Evolutionary conservation across 2,329 filamentous ascomycete genomes (phyloP).

Genomic region (Diplodia mutila): DNA sequence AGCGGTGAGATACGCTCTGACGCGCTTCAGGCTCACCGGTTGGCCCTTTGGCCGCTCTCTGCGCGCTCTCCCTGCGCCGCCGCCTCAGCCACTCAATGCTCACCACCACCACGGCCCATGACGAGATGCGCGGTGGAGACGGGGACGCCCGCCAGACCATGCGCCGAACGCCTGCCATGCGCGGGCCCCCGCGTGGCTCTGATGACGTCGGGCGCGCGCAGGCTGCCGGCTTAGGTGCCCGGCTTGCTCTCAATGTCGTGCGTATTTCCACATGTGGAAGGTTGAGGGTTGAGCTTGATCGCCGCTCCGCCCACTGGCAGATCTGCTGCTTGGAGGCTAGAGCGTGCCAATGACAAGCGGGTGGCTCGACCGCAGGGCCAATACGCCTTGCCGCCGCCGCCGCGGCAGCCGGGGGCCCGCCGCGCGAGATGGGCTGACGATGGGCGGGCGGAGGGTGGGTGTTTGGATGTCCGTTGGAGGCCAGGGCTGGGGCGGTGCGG

Average conservation of each 20-base stretch:
- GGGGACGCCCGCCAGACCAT: conserved; percentile 15
- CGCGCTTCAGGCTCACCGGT: conserved; percentile 16
- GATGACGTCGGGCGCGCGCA: conserved; percentile 2
- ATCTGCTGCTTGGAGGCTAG: background rate
- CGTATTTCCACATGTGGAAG: conserved; percentile 14
- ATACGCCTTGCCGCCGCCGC: background rate
- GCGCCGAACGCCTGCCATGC: background rate
- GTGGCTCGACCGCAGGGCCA: conserved; percentile 2
- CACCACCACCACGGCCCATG: background rate
- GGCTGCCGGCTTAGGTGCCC: background rate
- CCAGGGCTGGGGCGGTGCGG: background rate
- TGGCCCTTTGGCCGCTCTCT: background rate
- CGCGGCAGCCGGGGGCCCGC: background rate
- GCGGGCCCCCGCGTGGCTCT: background rate
- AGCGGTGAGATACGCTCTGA: conserved; percentile 8
- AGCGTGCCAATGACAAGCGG: background rate
- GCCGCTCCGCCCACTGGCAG: conserved; percentile 18
- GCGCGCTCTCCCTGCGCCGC: background rate
- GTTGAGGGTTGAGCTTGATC: conserved; percentile 22
- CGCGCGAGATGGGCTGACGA: background rate
- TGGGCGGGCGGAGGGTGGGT: background rate
- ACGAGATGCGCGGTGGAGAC: conserved; percentile 8
- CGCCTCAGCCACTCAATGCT: background rate
- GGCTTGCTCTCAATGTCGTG: background rate
- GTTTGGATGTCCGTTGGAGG: background rate